Conservation (phyloP, 768 basidiomycete genomes). For the Solioccasus polychromus region DNA sequence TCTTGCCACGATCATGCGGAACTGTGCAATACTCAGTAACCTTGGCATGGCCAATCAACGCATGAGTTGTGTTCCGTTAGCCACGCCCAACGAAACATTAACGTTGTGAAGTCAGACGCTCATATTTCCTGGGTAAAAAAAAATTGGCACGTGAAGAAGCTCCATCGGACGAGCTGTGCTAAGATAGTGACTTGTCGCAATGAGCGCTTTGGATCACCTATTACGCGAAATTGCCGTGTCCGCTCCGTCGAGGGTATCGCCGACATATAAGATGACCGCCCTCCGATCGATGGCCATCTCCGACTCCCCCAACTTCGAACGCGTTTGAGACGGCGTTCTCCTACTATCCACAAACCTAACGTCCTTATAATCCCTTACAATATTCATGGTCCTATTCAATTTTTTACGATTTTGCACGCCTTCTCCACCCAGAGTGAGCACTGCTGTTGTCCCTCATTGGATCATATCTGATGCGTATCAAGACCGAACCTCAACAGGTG, state of each 20-base stretch:
- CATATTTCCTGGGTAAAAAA: slow-evolving; percentile 20
- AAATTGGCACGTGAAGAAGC: slow-evolving; percentile 15
- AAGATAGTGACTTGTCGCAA: too few relatives aligned
- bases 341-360: slow-evolving; percentile 14
- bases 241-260: slow-evolving; percentile 19
- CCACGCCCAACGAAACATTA: slow-evolving; percentile 3
- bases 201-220: slow-evolving; percentile 5
- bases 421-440: slow-evolving; percentile 27
- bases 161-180: too few relatives aligned
- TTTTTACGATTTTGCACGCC: slow-evolving; percentile 19
- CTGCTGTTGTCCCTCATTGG: not conserved
- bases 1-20: slow-evolving; percentile 27
- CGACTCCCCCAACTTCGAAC: slow-evolving; percentile 16
- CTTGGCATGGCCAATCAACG: slow-evolving; percentile 15
- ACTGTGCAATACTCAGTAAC: slow-evolving; percentile 2
- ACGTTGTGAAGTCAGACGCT: slow-evolving; percentile 8
- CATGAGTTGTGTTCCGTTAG: slow-evolving; percentile 9
- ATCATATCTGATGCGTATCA: slow-evolving; percentile 7
- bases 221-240: slow-evolving; percentile 25
- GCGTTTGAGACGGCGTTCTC: slow-evolving; percentile 24
- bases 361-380: slow-evolving; percentile 22
- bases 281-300: slow-evolving; percentile 12
- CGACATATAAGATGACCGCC: slow-evolving; percentile 27
- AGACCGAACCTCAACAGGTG: slow-evolving; percentile 37
- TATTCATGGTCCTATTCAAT: slow-evolving; percentile 26